A percentile compares a stretch with the other conserved stretches of the same genome.
Evolutionary conservation across 306 rosid species (phyloP).

Genomic region (Cyclanthera cordifolia): DNA sequence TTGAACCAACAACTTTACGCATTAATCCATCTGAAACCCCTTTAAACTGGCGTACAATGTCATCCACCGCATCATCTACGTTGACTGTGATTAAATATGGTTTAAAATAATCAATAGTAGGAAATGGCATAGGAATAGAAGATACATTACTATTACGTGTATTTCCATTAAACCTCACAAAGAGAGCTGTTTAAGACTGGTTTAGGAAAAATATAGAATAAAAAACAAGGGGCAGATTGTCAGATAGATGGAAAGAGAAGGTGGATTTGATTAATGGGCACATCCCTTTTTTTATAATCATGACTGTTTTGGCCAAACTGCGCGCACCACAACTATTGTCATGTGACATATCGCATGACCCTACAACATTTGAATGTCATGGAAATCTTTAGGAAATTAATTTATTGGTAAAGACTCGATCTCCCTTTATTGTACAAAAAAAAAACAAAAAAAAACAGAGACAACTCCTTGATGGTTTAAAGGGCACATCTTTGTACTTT

Average conservation of each 20-base stretch:
- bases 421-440: too few relatives aligned
- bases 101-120: neutral
- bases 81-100: conserved; percentile 42
- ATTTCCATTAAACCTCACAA: neutral
- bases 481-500: neutral
- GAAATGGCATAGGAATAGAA: neutral
- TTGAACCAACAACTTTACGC: conserved; percentile 56
- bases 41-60: conserved; percentile 83
- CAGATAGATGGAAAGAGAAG: neutral
- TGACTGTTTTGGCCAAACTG: too few relatives aligned
- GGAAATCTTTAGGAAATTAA: too few relatives aligned
- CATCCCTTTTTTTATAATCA: too few relatives aligned
- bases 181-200: neutral
- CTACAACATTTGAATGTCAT: too few relatives aligned
- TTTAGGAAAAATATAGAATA: neutral
- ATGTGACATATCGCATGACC: too few relatives aligned
- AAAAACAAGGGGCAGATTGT: neutral
- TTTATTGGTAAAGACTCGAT: too few relatives aligned
- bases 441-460: too few relatives aligned
- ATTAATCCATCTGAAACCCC: conserved; percentile 86
- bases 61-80: conserved; percentile 94
- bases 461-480: too few relatives aligned
- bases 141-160: neutral
- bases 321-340: too few relatives aligned
- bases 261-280: neutral